Evolutionary conservation across 352 stramenopile genomes (phyloP), one percentile per base, ranked within the genome.

Genomic region (Phytophthora cryptogea): DNA sequence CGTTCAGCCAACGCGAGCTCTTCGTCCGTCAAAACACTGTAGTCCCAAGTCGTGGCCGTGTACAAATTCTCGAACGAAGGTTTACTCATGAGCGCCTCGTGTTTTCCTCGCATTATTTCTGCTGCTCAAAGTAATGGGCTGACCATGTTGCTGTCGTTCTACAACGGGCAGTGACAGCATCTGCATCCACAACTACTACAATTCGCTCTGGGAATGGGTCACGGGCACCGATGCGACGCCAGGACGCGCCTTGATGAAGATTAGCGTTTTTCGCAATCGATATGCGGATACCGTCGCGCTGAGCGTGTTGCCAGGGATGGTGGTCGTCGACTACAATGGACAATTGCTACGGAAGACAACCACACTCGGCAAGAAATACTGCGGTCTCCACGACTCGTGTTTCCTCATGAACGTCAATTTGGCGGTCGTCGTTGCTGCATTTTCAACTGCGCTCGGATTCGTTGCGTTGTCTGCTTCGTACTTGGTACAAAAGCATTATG

Each of bases 131-230:
- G n/a, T n/a, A n/a, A n/a, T n/a, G n/a, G n/a, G n/a, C n/a, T n/a
- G n/a, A n/a, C n/a, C n/a, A n/a, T n/a, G n/a, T n/a, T n/a, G n/a
- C n/a, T n/a, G n/a, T n/a, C n/a, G n/a, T n/a, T n/a, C n/a, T 9
- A 66, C 42, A 11, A 68, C 52, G 4, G 32, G 39, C 0, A 63
- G 37, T 17, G 45, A 63, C 47, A 53, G 46, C 20, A 35, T 72
- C 8, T 70, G 55, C 39, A 48, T 70, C 8, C 64, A 65, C 39
- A 72, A 68, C 37, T 68, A 65, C 52, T 68, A 68, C 36, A 68
- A 64, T 32, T 72, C 64, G 13, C 53, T 68, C 2, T 72, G 64
- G 64, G 59, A 72, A 42, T 68, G 62, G 53, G 28, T 68, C 28
- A 64, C 54, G 0, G 41, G 54, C 23, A 48, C 37, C 0, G 54